Evolutionary conservation across 768 basidiomycete genomes (phyloP), one percentile per base, ranked within the genome.

Genomic region (Galerina marginata): DNA sequence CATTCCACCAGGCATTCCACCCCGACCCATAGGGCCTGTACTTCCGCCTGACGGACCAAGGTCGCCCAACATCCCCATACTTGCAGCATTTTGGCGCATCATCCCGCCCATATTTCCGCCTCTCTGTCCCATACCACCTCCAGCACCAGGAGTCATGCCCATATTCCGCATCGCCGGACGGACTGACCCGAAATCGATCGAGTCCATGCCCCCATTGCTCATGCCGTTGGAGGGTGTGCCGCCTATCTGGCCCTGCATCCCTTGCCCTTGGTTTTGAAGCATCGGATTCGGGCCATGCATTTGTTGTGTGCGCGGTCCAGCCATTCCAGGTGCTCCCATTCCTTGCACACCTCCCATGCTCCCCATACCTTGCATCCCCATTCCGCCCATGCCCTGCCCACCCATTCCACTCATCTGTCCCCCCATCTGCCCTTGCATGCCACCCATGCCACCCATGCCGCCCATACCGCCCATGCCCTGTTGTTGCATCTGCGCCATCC

Each of bases 401-500:
- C 50, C 37, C 36, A 51, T 51, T 38, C 25, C 16, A 23, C 37
- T 20, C 36, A 51, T 51, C 11, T 36, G 16, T 15, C 50, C 50
- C 16, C 29, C 14, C 51, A 39, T 40, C 15, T n/a, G 51, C 5
- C 51, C 51, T 40, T 53, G 58, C 52, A 47, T 48, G 46, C 50
- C 56, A 58, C 36, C 16, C 29, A n/a, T n/a, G n/a, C n/a, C n/a
- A n/a, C n/a, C n/a, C n/a, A 46, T 56, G 1, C 33, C 23, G 23
- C 56, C 36, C 62, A 59, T 59, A 9, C 58, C 63, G 12, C 59
- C 51, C 51, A 54, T 64, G 56, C 71, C 70, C 54, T 70, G 71
- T 54, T 71, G 72, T 49, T 74, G 72, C 56, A 74, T 75, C 38
- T 76, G 74, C 25, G 73, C 74, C 25, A 67, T 64, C 11, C 74